Base-by-base conservation (phyloP, 1,139 yeast species). In the Saccharomyces hybrid region DNA sequence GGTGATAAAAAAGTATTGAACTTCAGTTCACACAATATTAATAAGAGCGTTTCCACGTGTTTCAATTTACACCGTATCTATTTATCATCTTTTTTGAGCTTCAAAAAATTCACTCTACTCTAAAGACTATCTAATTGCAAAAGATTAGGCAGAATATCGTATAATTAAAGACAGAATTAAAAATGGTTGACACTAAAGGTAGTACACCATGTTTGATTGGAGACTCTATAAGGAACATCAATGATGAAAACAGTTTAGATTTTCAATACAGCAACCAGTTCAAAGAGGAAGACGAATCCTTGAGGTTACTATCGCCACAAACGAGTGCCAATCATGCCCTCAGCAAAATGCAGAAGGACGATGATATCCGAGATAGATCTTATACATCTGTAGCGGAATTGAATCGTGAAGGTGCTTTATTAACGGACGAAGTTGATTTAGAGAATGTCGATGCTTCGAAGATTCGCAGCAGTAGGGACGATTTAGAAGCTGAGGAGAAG, bases 381-480 rank as follows among this genome's bases (percentile, higher is more conserved):
- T 66, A 65, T 55, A 60, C 66, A 8, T 59, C 64, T 4, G 69
- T 67, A 12, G 67, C 60, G 9, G 69, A 67, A 28, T 57, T 67
- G 59, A 66, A 62, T 47, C 62, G 63, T 21, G 68, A 65, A 53
- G 71, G 71, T 12, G 69, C 70, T 19, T 54, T 67, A 49, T 54
- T 67, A 48, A 66, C 68, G 12, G 71, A 67, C 53, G 71, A 66
- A 49, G 56, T 64, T n/a, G 66, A 63, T 49, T 56, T 66, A 47
- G 66, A 64, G 48, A 55, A 56, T 32, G 58, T 62, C 11, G 56
- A 56, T 53, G 59, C 54, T 28, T 48, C 50, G 24, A 38, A 38
- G 12, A 24, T 38, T 38, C 44, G 44, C 44, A 38, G 44, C 11
- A 51, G 54, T 16, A 56, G 55, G 24, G 59, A 56, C 47, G 58